Evolutionary conservation across 176 grass and related monocot genomes (phyloP).

Genomic region (Luzula sylvatica): DNA sequence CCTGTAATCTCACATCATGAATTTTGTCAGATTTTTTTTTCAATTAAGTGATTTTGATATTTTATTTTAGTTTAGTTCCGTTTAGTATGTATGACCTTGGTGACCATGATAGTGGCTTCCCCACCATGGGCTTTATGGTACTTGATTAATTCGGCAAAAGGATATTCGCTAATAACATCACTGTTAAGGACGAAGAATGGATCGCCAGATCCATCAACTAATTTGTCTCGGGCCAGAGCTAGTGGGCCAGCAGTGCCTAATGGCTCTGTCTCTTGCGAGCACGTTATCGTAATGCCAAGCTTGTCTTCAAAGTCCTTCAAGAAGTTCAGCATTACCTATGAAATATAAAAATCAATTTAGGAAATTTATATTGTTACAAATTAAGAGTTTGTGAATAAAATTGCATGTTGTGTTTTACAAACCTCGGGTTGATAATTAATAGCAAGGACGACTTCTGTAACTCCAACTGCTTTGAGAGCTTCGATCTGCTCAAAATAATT

Average conservation of each 20-base stretch:
- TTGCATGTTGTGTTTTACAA: constrained; percentile 1
- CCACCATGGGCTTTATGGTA: constrained; percentile 71
- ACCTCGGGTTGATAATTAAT: constrained; percentile 97
- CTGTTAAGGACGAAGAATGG: constrained; percentile 92
- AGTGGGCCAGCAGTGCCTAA: constrained; percentile 61
- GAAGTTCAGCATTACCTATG: constrained; percentile 77
- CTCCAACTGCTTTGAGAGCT: constrained; percentile 81
- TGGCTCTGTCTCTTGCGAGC: constrained; percentile 83
- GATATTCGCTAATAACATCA: constrained; percentile 86
- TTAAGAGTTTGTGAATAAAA: not conserved
- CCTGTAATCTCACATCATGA: constrained; percentile 16
- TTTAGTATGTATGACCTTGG: constrained; percentile 30
- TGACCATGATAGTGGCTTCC: constrained; percentile 87
- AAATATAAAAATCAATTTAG: constrained; percentile 14
- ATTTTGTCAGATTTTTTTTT: too few relatives aligned
- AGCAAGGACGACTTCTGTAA: constrained; percentile 72
- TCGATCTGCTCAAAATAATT: constrained; percentile 46
- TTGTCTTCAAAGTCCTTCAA: constrained; percentile 84
- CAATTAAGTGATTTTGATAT: not conserved
- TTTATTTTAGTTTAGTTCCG: not conserved
- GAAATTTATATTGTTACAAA: too few relatives aligned
- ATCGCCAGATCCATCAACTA: constrained; percentile 45
- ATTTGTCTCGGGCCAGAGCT: constrained; percentile 65
- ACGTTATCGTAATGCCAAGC: constrained; percentile 72
- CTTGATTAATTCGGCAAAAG: constrained; percentile 57